Percentiles rank a stretch among this genome's conserved stretches.
Conservation (phyloP, 371 early-diverging fungal species). For the Rhizopus stolonifer region DNA sequence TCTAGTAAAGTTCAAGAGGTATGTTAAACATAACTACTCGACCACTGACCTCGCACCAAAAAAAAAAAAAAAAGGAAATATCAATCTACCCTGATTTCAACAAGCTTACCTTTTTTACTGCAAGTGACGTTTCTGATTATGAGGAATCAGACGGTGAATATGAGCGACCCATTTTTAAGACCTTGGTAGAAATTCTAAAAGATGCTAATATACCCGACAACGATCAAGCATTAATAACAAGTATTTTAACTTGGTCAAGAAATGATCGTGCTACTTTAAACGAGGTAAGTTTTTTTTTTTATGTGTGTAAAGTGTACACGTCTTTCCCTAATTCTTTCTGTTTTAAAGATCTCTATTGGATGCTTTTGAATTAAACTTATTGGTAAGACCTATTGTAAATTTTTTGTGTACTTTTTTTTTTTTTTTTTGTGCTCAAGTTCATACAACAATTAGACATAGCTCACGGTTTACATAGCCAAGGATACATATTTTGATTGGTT, state of each 20-base stretch:
- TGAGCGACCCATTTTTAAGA: conserved; percentile 26
- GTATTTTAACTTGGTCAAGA: conserved; percentile 40
- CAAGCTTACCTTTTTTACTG: conserved; percentile 41
- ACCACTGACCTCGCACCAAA: background rate
- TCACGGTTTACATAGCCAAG: background rate
- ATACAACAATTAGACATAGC: background rate
- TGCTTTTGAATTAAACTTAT: no score
- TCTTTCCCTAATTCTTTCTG: no score
- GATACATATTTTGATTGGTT: background rate
- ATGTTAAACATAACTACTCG: background rate
- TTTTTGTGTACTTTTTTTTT: background rate
- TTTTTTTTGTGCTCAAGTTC: background rate
- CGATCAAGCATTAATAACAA: conserved; percentile 8
- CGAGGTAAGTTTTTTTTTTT: conserved; percentile 25
- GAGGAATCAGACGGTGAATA: conserved; percentile 20
- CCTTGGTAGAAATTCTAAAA: conserved; percentile 31
- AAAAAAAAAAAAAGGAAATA: conserved; percentile 40
- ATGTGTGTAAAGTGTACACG: no score
- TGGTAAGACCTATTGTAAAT: no score
- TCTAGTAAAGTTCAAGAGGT: conserved; percentile 26
- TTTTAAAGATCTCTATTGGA: no score
- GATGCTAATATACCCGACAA: conserved; percentile 28
- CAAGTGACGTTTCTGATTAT: conserved; percentile 2
- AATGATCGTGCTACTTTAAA: conserved; percentile 22
- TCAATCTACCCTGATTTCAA: conserved; percentile 35